Percentiles rank a stretch among this genome's conserved stretches.
Evolutionary conservation across 768 basidiomycete genomes (phyloP).

Genomic region (Phaffia tasmanica): DNA sequence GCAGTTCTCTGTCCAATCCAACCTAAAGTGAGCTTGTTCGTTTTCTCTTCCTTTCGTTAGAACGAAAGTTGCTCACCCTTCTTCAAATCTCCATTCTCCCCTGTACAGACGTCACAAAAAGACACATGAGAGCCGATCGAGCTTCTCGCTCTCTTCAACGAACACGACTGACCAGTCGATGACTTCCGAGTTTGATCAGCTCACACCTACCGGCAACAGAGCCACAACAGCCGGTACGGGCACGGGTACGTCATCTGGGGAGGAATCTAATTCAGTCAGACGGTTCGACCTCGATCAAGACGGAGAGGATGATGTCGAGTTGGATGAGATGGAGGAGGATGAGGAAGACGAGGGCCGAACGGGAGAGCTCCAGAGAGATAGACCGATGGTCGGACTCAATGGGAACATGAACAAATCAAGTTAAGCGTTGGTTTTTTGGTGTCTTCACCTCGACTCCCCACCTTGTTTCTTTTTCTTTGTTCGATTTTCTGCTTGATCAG

Average conservation of each 20-base stretch:
- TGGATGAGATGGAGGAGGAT: not conserved
- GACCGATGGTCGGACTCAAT: no score
- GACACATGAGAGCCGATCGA: not conserved
- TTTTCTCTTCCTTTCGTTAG: not conserved
- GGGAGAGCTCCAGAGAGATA: no score
- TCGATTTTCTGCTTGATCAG: no score
- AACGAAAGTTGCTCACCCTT: not conserved
- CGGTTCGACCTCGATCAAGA: not conserved
- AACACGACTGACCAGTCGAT: not conserved
- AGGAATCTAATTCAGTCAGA: not conserved
- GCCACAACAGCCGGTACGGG: no score
- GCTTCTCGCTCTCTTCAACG: not conserved
- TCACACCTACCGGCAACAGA: no score
- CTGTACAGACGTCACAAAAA: constrained; percentile 9
- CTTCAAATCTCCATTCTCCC: not conserved
- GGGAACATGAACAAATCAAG: no score
- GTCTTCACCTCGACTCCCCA: not conserved
- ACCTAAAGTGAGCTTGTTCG: constrained; percentile 19
- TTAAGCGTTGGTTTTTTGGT: not conserved
- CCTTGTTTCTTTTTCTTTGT: constrained; percentile 2
- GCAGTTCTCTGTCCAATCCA: constrained; percentile 22
- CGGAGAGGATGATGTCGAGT: constrained; percentile 7
- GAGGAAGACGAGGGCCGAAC: no score
- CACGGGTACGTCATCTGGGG: not conserved
- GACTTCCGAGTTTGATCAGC: no score